Conservation (phyloP, 768 basidiomycete genomes). For the Phylloporus arenicola region DNA sequence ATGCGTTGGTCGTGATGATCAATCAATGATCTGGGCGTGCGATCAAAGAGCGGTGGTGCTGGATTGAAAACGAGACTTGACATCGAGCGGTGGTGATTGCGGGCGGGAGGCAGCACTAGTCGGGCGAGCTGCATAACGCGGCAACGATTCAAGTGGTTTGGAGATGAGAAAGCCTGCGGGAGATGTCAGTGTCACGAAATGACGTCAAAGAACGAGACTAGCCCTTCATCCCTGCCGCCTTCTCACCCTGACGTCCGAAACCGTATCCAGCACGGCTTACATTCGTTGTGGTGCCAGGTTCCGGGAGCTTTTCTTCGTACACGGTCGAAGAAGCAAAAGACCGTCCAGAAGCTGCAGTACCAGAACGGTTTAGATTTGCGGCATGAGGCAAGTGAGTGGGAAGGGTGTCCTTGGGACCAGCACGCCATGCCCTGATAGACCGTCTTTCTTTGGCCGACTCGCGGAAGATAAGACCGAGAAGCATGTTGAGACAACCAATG, state of each 20-base stretch:
- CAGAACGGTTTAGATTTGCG: constrained; percentile 22
- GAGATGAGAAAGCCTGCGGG: constrained; percentile 49
- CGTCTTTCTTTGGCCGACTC: constrained; percentile 56
- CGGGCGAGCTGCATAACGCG: constrained; percentile 47
- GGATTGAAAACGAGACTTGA: constrained; percentile 24
- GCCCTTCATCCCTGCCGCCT: constrained; percentile 61
- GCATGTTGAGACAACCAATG: constrained; percentile 82
- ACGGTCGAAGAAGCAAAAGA: constrained; percentile 25
- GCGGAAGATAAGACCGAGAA: constrained; percentile 71
- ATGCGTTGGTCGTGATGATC: constrained; percentile 13
- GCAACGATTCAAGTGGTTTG: constrained; percentile 57
- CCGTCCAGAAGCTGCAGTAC: constrained; percentile 19
- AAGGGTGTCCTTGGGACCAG: constrained; percentile 44
- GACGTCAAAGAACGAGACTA: constrained; percentile 7
- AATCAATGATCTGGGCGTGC: constrained; percentile 14
- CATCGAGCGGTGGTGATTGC: constrained; percentile 14
- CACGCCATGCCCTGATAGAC: constrained; percentile 61
- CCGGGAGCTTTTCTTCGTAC: constrained; percentile 28
- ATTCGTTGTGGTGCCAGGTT: constrained; percentile 18
- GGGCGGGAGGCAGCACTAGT: constrained; percentile 24
- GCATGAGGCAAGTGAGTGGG: constrained; percentile 37
- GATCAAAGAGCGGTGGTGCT: constrained; percentile 26
- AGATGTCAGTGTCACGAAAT: constrained; percentile 3
- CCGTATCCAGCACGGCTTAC: constrained; percentile 52
- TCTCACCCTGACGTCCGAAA: constrained; percentile 79